A percentile compares a stretch with the other conserved stretches of the same genome.
These are phyloP conservation scores for Myochromella boudieri DNA, from an alignment of 768 basidiomycete species.

Conservation along the genomic window DNA sequence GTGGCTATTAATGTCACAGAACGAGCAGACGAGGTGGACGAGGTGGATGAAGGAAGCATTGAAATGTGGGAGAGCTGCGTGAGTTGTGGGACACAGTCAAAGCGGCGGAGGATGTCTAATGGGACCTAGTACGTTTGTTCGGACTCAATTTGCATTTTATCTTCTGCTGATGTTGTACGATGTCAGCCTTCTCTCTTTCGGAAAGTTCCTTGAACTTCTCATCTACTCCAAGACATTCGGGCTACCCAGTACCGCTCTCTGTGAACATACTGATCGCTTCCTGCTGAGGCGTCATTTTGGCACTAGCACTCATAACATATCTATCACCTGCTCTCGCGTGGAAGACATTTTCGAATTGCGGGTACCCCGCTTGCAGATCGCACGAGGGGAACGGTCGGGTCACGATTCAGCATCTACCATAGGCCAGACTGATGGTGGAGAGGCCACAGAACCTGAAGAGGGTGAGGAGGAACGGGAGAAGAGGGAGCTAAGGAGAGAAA, in stretches of 20 bases:
- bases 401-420: neutral
- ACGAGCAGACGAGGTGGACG: slow-evolving; percentile 4
- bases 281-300: slow-evolving; percentile 45
- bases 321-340: slow-evolving; percentile 44
- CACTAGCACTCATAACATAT: slow-evolving; percentile 28
- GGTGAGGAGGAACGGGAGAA: slow-evolving; percentile 40
- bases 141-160: neutral
- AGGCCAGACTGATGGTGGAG: neutral
- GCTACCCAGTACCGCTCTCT: slow-evolving; percentile 37
- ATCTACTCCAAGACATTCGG: slow-evolving; percentile 43
- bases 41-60: slow-evolving; percentile 25
- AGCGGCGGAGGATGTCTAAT: slow-evolving; percentile 37
- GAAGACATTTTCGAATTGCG: slow-evolving; percentile 63
- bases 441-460: too few relatives aligned
- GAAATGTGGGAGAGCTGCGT: slow-evolving; percentile 51
- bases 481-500: slow-evolving; percentile 54
- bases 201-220: slow-evolving; percentile 57
- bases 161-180: neutral
- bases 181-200: slow-evolving; percentile 57
- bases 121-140: slow-evolving; percentile 47
- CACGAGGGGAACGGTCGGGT: slow-evolving; percentile 20
- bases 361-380: slow-evolving; percentile 60
- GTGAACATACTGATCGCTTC: slow-evolving; percentile 44
- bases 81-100: slow-evolving; percentile 40
- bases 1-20: slow-evolving; percentile 25